Evolutionary conservation across 495 filamentous ascomycete species (phyloP).

Genomic region (Chaetomium cochliodes): DNA sequence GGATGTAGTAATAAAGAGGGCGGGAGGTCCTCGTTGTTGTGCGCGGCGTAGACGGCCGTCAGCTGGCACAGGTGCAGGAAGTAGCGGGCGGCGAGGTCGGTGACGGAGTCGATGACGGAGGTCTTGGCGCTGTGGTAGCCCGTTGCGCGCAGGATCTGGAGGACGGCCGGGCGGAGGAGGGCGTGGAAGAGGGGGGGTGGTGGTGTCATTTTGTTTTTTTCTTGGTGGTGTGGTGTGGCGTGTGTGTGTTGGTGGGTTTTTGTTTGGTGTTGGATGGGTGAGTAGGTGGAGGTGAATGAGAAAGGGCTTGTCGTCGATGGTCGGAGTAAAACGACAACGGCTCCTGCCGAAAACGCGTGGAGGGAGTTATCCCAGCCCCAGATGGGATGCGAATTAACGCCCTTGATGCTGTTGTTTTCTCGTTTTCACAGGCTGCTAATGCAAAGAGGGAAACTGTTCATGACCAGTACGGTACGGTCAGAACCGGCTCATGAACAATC

Average conservation of each 20-base stretch:
- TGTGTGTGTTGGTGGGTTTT: not conserved
- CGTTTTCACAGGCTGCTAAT: not conserved
- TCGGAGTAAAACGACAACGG: not conserved
- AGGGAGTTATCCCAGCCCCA: not conserved
- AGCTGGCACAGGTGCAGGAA: constrained; percentile 63
- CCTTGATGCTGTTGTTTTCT: not conserved
- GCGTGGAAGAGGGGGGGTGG: constrained; percentile 62
- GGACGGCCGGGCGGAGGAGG: constrained; percentile 74
- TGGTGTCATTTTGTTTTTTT: constrained; percentile 38
- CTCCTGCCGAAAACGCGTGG: not conserved
- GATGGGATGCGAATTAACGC: not conserved
- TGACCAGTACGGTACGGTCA: not conserved
- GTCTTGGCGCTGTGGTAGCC: constrained; percentile 76
- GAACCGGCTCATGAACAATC: not conserved
- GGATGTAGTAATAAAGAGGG: no score
- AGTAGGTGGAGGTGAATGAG: not conserved
- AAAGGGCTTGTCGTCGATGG: not conserved
- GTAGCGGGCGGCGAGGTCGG: constrained; percentile 73
- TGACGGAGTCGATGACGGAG: constrained; percentile 73
- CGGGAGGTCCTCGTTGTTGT: constrained; percentile 37
- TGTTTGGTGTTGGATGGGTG: not conserved
- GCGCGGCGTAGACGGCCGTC: constrained; percentile 58
- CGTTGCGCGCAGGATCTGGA: constrained; percentile 82
- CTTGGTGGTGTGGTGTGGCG: not conserved
- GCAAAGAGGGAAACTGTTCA: not conserved